phyloP scores from a whole-genome alignment of 176 grass and related monocot species.

The Aegilops speltoides region DNA sequence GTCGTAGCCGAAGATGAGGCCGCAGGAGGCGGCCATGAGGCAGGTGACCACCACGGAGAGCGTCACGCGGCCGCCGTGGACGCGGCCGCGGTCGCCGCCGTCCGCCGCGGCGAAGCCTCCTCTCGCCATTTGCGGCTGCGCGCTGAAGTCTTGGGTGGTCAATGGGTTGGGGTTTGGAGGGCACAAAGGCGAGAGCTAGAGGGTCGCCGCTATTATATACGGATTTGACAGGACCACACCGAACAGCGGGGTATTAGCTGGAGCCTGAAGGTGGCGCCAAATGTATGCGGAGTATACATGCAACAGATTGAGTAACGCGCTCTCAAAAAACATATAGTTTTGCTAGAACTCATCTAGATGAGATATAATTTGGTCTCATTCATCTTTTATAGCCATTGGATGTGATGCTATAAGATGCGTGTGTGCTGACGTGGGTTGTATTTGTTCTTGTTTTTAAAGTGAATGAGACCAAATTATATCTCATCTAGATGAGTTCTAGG shows the following conservation, averaged over 20 bases:
- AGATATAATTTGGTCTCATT: too few species aligned
- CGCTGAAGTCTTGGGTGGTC: not conserved
- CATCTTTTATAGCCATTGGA: too few species aligned
- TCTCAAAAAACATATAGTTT: too few species aligned
- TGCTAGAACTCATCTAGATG: too few species aligned
- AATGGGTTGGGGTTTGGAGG: not conserved
- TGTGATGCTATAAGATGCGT: too few species aligned
- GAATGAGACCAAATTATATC: too few species aligned
- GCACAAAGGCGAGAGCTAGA: not conserved
- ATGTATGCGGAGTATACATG: too few species aligned
- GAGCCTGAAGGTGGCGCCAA: not conserved
- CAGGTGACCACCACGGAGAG: conserved; percentile 50
- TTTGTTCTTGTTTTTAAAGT: too few species aligned
- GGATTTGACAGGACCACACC: not conserved
- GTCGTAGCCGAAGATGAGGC: conserved; percentile 76
- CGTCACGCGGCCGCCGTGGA: conserved; percentile 45
- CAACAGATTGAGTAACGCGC: too few species aligned
- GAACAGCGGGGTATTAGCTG: not conserved
- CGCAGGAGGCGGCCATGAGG: conserved; percentile 69
- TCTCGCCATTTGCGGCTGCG: conserved; percentile 1
- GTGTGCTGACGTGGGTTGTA: too few species aligned
- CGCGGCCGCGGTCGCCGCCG: not conserved
- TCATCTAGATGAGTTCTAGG: too few species aligned
- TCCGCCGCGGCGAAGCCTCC: not conserved
- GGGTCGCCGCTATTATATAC: not conserved